phyloP scores from a whole-genome alignment of 306 rosid species.

The barrel medic (Medicago truncatula) region MtrunA17r5.0-ANR NC_053048.1:1571001-1571500 shows the following conservation, averaged over 20 bases:
- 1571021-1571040: slow-evolving; percentile 51
- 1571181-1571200: too few species aligned
- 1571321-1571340: background rate
- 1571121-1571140: background rate
- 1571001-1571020: slow-evolving; percentile 44
- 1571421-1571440: slow-evolving; percentile 25
- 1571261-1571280: background rate
- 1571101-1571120: background rate
- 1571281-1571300: slow-evolving; percentile 10
- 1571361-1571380: background rate
- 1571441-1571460: slow-evolving; percentile 52
- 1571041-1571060: slow-evolving; percentile 70
- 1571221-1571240: too few species aligned
- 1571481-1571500: slow-evolving; percentile 74
- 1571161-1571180: too few species aligned
- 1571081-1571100: background rate
- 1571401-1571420: background rate
- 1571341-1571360: slow-evolving; percentile 2
- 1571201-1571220: too few species aligned
- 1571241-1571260: too few species aligned
- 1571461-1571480: slow-evolving; percentile 73
- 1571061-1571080: slow-evolving; percentile 39
- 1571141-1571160: too few species aligned
- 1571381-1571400: background rate
- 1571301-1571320: background rate